Conservation (phyloP, 805 yeast genomes). For the Yarrowia sp. region DNA sequence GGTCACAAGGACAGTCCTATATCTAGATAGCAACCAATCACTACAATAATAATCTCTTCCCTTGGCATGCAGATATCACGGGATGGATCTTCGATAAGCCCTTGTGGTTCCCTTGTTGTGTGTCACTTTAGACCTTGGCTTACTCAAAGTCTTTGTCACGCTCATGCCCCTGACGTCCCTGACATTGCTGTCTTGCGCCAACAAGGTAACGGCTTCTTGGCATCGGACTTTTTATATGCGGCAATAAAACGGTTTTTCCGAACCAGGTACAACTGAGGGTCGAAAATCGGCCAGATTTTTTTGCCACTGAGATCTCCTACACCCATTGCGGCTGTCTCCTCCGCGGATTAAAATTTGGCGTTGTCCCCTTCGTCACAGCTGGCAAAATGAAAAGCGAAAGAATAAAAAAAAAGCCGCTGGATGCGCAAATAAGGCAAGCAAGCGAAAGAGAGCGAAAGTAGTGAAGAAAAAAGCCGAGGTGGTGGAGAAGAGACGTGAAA, state of each 20-base stretch:
- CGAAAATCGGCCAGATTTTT: too few relatives aligned
- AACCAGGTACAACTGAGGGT: too few relatives aligned
- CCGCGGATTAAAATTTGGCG: neutral
- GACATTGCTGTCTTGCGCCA: conserved; percentile 14
- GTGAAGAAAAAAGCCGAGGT: neutral
- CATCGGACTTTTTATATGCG: neutral
- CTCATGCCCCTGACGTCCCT: conserved; percentile 9
- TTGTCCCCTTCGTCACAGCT: neutral
- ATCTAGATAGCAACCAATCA: too few relatives aligned
- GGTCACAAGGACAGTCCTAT: too few relatives aligned
- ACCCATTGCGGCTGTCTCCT: neutral
- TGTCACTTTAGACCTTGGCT: conserved; percentile 2
- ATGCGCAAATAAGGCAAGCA: conserved; percentile 21
- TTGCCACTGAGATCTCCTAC: neutral
- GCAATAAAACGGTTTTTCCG: neutral
- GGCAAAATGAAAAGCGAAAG: neutral
- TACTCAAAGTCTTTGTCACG: neutral
- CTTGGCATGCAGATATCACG: conserved; percentile 9
- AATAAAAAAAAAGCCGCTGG: conserved; percentile 10
- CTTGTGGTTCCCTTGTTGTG: conserved; percentile 3
- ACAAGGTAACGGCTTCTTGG: neutral
- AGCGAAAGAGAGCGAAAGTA: neutral
- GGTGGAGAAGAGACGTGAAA: neutral
- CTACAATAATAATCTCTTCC: too few relatives aligned
- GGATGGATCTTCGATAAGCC: neutral